Evolutionary conservation across 2,329 filamentous ascomycete genomes (phyloP).

Genomic region (Fusarium clavum): DNA sequence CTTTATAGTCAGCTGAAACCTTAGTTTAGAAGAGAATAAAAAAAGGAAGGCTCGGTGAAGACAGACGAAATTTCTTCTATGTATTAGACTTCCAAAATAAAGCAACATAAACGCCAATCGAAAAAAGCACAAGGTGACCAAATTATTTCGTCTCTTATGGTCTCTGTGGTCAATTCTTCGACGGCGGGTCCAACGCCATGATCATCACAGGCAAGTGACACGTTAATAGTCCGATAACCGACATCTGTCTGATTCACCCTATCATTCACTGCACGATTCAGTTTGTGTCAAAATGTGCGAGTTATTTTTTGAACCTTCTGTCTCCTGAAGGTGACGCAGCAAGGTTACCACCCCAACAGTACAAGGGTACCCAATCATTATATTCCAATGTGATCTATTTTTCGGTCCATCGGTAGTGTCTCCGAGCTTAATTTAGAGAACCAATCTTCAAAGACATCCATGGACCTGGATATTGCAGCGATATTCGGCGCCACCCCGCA

Average conservation of each 20-base stretch:
- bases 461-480: neutral
- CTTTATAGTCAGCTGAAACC: neutral
- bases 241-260: no score
- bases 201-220: neutral
- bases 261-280: no score
- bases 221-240: no score
- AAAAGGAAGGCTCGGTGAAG: neutral
- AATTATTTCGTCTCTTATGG: neutral
- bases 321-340: accelerated
- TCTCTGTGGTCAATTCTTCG: accelerated
- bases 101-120: neutral
- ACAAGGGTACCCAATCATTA: neutral
- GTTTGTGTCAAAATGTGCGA: no score
- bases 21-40: no score
- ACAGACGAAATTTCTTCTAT: accelerated
- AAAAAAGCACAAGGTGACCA: no score
- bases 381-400: neutral
- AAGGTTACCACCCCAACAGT: neutral
- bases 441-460: neutral
- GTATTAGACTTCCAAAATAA: neutral
- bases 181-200: accelerated
- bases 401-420: neutral
- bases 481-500: neutral
- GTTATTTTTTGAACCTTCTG: neutral
- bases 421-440: neutral